These are phyloP conservation scores for Fusarium lateritium DNA, from an alignment of 2,329 filamentous ascomycete genomes.

Conservation along the genomic window DNA sequence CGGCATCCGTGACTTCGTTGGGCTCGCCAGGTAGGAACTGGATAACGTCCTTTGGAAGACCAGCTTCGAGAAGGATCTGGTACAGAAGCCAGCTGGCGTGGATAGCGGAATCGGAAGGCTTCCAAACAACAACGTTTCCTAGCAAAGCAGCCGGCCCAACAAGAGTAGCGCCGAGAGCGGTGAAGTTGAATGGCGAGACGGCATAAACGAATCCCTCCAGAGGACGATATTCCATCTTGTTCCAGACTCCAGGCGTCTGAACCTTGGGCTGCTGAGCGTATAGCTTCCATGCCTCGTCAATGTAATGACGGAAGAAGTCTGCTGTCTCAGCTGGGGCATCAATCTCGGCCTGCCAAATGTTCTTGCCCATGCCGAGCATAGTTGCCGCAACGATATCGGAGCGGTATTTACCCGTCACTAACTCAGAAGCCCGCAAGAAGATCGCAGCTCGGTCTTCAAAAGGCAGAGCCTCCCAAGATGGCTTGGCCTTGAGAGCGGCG, in stretches of 20 bases:
- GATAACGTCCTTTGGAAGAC: conserved; percentile 56
- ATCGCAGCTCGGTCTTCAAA: conserved; percentile 40
- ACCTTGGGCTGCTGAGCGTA: conserved; percentile 29
- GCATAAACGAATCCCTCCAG: conserved; percentile 61
- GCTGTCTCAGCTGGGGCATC: conserved; percentile 43
- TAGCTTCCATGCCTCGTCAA: conserved; percentile 38
- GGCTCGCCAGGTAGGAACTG: conserved; percentile 59
- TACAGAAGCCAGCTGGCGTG: conserved; percentile 55
- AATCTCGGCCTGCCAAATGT: conserved; percentile 42
- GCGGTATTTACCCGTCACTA: conserved; percentile 41
- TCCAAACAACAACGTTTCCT: conserved; percentile 61
- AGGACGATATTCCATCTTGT: conserved; percentile 54
- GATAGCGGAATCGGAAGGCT: conserved; percentile 55
- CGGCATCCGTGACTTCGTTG: conserved; percentile 53
- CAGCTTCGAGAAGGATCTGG: conserved; percentile 58
- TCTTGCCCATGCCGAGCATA: conserved; percentile 44
- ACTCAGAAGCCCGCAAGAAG: conserved; percentile 37
- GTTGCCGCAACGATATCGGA: conserved; percentile 39
- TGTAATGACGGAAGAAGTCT: conserved; percentile 55
- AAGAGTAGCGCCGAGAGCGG: conserved; percentile 57
- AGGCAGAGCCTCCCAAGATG: conserved; percentile 32
- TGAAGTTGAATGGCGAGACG: conserved; percentile 61
- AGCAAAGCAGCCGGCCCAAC: conserved; percentile 55
- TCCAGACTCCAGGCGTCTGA: conserved; percentile 31
- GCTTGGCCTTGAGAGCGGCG: conserved; percentile 36